These are phyloP conservation scores for Nyssa sinensis DNA, from an alignment of 148 eudicot genomes.

Conservation along the genomic window DNA sequence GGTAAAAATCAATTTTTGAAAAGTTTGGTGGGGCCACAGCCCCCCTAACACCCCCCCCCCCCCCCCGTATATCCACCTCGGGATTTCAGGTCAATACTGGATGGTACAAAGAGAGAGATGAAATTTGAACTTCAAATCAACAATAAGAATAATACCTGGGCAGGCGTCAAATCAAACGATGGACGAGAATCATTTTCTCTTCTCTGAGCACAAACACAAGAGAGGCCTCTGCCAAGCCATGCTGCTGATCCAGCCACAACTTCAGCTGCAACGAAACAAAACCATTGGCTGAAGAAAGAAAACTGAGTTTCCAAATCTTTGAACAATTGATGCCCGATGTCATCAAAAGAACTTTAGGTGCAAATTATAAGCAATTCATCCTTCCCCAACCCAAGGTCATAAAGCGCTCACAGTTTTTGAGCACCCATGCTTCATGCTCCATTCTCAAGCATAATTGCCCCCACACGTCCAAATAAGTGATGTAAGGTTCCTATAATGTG, in stretches of 20 bases:
- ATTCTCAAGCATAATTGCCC: neutral
- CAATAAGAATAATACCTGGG: slow-evolving; percentile 52
- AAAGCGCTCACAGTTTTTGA: neutral
- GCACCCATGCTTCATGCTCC: neutral
- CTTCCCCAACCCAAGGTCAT: neutral
- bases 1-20: no score
- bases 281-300: slow-evolving; percentile 15
- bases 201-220: slow-evolving; percentile 97
- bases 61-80: no score
- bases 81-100: neutral
- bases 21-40: no score
- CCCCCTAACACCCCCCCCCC: no score
- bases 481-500: no score
- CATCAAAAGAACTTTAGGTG: neutral
- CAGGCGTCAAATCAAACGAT: slow-evolving; percentile 86
- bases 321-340: neutral
- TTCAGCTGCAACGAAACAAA: slow-evolving; percentile 61
- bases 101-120: neutral
- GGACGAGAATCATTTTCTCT: slow-evolving; percentile 86
- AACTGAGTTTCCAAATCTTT: slow-evolving; percentile 6
- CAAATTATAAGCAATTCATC: neutral
- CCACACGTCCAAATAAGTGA: no score
- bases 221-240: slow-evolving; percentile 96
- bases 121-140: neutral
- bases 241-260: slow-evolving; percentile 99